These are phyloP conservation scores for Neopestalotiopsis rosae DNA, from an alignment of 2,329 filamentous ascomycete genomes.

Conservation along the genomic window DNA sequence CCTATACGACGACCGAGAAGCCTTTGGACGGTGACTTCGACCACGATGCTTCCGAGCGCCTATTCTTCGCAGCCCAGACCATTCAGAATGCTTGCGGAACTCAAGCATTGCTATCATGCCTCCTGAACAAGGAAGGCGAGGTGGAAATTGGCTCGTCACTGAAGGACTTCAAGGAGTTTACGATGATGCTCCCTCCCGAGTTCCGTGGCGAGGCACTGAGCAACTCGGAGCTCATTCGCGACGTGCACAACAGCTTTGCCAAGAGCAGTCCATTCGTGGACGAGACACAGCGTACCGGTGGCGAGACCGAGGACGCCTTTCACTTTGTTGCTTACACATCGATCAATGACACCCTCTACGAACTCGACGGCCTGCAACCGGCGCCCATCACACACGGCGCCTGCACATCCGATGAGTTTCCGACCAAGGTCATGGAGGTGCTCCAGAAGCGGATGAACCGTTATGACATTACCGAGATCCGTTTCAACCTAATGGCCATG, in stretches of 20 bases:
- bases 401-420: slow-evolving; percentile 74
- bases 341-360: slow-evolving; percentile 81
- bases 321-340: slow-evolving; percentile 97
- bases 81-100: slow-evolving; percentile 99
- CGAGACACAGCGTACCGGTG: slow-evolving; percentile 77
- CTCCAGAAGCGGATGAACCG: slow-evolving; percentile 82
- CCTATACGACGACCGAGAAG: slow-evolving; percentile 62
- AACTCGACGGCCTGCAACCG: slow-evolving; percentile 93
- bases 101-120: slow-evolving; percentile 88
- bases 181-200: slow-evolving; percentile 80
- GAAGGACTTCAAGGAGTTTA: slow-evolving; percentile 85
- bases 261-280: slow-evolving; percentile 89
- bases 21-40: slow-evolving; percentile 87
- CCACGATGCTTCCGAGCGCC: slow-evolving; percentile 70
- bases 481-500: slow-evolving; percentile 95
- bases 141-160: slow-evolving; percentile 77
- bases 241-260: slow-evolving; percentile 90
- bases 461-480: slow-evolving; percentile 86
- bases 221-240: slow-evolving; percentile 72
- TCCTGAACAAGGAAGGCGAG: slow-evolving; percentile 76
- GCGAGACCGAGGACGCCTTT: slow-evolving; percentile 88
- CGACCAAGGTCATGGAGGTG: slow-evolving; percentile 82
- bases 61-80: slow-evolving; percentile 96
- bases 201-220: slow-evolving; percentile 65
- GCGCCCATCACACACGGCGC: slow-evolving; percentile 88